phyloP scores from a whole-genome alignment of 768 basidiomycete species.

The Scleroderma bovista region DNA sequence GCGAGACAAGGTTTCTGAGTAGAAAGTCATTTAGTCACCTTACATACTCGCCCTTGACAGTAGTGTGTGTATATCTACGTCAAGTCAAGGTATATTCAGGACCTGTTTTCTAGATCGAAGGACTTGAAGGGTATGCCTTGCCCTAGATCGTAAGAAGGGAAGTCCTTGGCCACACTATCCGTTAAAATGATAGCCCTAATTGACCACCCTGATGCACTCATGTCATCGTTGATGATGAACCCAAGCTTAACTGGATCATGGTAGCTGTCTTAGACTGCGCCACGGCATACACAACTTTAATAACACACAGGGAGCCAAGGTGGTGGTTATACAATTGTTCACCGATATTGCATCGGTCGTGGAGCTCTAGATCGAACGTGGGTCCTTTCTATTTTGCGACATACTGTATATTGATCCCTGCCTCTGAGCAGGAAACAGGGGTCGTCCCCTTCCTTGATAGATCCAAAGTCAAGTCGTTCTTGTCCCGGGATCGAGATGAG shows the following conservation, averaged over 20 bases:
- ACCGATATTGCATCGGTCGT: neutral
- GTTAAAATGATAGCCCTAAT: neutral
- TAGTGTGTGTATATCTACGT: slow-evolving; percentile 10
- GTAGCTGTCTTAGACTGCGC: neutral
- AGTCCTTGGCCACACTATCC: neutral
- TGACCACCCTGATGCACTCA: neutral
- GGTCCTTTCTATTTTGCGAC: no score
- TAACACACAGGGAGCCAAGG: neutral
- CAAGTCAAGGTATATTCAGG: slow-evolving; percentile 25
- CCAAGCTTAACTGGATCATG: neutral
- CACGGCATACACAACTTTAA: neutral
- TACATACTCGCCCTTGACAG: neutral
- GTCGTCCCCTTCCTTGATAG: no score
- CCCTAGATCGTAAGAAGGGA: neutral
- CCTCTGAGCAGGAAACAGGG: no score
- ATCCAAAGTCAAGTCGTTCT: no score
- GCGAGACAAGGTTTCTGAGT: slow-evolving; percentile 9
- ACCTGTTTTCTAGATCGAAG: neutral
- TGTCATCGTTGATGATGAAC: neutral
- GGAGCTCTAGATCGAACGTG: neutral
- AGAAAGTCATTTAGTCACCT: neutral
- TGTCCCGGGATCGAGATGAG: no score
- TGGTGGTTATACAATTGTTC: neutral
- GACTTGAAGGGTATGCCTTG: neutral
- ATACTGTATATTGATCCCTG: no score